These are phyloP conservation scores for Boletus vermiculosoides DNA, from an alignment of 768 basidiomycete genomes.

Conservation along the genomic window DNA sequence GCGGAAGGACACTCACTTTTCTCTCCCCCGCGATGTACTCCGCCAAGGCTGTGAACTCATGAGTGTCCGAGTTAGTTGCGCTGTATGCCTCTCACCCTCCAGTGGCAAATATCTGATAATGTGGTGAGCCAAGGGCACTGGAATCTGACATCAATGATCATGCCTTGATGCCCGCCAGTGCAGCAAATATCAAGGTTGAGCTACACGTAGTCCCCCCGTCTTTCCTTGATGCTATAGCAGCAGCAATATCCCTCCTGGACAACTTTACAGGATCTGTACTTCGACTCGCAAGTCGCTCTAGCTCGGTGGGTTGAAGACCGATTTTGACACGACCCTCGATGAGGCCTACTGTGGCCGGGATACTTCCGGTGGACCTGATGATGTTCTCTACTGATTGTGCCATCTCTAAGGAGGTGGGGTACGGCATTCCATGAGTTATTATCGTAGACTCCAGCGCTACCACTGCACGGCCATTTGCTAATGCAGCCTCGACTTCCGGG, in stretches of 20 bases:
- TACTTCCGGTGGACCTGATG: constrained; percentile 70
- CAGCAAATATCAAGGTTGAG: constrained; percentile 70
- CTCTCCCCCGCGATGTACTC: constrained; percentile 79
- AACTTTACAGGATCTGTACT: constrained; percentile 54
- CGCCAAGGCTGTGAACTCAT: constrained; percentile 57
- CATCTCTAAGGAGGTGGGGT: constrained; percentile 71
- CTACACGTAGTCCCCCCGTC: constrained; percentile 85
- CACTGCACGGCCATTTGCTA: constrained; percentile 60
- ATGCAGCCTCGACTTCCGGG: constrained; percentile 82
- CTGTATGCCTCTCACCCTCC: constrained; percentile 65
- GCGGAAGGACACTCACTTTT: constrained; percentile 42
- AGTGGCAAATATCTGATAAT: constrained; percentile 75
- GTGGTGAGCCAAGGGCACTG: constrained; percentile 8
- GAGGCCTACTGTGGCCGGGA: constrained; percentile 90
- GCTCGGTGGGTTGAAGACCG: constrained; percentile 63
- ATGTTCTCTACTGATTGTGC: constrained; percentile 70
- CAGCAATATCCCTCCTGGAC: constrained; percentile 77
- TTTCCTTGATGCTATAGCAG: constrained; percentile 61
- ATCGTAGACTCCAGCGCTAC: constrained; percentile 93
- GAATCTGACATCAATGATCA: not conserved
- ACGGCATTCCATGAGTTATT: constrained; percentile 90
- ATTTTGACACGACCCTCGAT: constrained; percentile 83
- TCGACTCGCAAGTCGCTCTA: constrained; percentile 65
- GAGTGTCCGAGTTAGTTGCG: not conserved
- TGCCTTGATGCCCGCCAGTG: constrained; percentile 85